phyloP scores from a whole-genome alignment of 768 basidiomycete genomes.

The Leccinellum albellum region DNA sequence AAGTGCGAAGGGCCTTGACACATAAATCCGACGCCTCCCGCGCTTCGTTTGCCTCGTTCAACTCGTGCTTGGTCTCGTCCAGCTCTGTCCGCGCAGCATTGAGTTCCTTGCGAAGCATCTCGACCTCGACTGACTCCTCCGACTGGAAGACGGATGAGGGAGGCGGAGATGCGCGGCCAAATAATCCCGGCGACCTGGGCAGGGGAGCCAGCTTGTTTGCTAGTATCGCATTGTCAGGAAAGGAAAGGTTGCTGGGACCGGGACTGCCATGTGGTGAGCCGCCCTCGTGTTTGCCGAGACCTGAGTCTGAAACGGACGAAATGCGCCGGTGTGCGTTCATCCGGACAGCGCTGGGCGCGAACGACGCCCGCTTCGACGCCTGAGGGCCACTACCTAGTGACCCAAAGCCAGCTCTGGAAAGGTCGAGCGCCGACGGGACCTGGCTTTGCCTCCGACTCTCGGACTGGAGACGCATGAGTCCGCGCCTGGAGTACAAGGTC shows the following conservation, averaged over 20 bases:
- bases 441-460: slow-evolving; percentile 66
- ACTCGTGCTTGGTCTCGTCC: slow-evolving; percentile 59
- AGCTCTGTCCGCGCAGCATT: slow-evolving; percentile 53
- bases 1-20: slow-evolving; percentile 76
- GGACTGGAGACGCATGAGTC: slow-evolving; percentile 81
- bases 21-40: slow-evolving; percentile 84
- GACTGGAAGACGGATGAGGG: slow-evolving; percentile 34
- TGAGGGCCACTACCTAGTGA: slow-evolving; percentile 41
- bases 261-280: slow-evolving; percentile 30
- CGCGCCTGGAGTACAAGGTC: slow-evolving; percentile 48
- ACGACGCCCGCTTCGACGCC: slow-evolving; percentile 69
- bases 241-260: slow-evolving; percentile 34
- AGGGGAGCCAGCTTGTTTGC: slow-evolving; percentile 22
- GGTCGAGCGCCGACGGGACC: slow-evolving; percentile 48
- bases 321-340: slow-evolving; percentile 60
- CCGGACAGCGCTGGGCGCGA: slow-evolving; percentile 51
- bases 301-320: slow-evolving; percentile 71
- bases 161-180: slow-evolving; percentile 45
- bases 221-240: slow-evolving; percentile 29
- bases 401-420: slow-evolving; percentile 46
- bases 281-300: slow-evolving; percentile 33
- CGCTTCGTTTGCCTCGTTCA: slow-evolving; percentile 78
- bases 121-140: slow-evolving; percentile 44
- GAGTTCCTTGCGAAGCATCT: slow-evolving; percentile 60
- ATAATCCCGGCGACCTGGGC: slow-evolving; percentile 46